Percentiles rank a stretch among this genome's conserved stretches.
phyloP scores from a whole-genome alignment of 1,284 basidiomycete genomes.

The Naganishia sp. region DNA sequence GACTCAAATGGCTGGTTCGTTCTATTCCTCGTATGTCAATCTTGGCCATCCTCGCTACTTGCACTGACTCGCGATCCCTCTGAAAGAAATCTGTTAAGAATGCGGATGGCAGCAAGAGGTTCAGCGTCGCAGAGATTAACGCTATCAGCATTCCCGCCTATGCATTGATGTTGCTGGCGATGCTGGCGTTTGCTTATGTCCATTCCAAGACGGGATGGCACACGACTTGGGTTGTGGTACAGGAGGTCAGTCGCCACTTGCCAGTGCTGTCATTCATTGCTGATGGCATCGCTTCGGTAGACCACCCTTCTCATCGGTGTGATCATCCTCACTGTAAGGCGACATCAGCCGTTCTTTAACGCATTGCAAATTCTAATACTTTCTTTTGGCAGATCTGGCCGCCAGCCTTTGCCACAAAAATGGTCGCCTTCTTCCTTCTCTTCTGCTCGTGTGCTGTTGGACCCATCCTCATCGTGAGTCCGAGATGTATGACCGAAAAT shows the following conservation, averaged over 20 bases:
- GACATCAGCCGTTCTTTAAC: neutral
- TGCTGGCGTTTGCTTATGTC: conserved; percentile 40
- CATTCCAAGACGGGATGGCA: conserved; percentile 37
- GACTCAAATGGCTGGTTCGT: conserved; percentile 42
- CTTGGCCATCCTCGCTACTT: neutral
- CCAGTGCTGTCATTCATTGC: neutral
- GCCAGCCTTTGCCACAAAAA: conserved; percentile 36
- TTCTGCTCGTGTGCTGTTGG: conserved; percentile 40
- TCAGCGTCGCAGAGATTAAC: conserved; percentile 36
- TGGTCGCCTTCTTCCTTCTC: conserved; percentile 41
- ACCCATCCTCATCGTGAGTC: conserved; percentile 37
- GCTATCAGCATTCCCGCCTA: conserved; percentile 40
- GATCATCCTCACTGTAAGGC: conserved; percentile 35
- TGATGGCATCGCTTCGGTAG: conserved; percentile 9
- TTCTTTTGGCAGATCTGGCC: conserved; percentile 34
- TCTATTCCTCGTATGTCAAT: conserved; percentile 35
- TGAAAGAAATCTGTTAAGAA: conserved; percentile 35
- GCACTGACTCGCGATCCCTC: neutral
- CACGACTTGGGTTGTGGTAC: conserved; percentile 36
- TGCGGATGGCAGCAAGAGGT: conserved; percentile 35
- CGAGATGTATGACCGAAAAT: neutral
- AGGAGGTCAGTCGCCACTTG: conserved; percentile 32
- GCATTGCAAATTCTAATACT: neutral
- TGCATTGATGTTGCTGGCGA: conserved; percentile 39
- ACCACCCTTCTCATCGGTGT: conserved; percentile 35